Percentiles rank a stretch among this genome's conserved stretches.
Evolutionary conservation across 768 basidiomycete species (phyloP).

Genomic region (Vishniacozyma victoriae): DNA sequence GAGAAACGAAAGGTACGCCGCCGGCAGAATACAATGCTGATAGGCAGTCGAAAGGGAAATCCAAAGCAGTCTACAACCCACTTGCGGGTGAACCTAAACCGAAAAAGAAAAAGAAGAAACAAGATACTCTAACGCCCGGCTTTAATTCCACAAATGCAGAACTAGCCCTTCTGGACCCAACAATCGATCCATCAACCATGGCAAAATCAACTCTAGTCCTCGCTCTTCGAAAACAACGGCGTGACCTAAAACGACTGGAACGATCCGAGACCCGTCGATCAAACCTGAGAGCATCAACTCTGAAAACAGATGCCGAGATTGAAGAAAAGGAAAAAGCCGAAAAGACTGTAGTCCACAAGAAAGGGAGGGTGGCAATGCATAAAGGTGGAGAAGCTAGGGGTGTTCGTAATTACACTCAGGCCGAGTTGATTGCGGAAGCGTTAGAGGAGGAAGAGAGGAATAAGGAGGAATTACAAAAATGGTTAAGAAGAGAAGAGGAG

Average conservation of each 20-base stretch:
- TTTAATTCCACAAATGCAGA: not conserved
- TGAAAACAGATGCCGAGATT: constrained; percentile 32
- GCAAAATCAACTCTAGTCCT: constrained; percentile 36
- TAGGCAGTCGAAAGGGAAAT: constrained; percentile 36
- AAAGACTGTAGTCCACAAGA: constrained; percentile 12
- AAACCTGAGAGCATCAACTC: constrained; percentile 31
- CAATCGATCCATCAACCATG: constrained; percentile 24
- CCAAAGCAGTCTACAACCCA: constrained; percentile 29
- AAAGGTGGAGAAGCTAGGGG: constrained; percentile 30
- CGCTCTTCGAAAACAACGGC: constrained; percentile 27
- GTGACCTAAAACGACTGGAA: constrained; percentile 24
- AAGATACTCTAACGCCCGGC: not conserved
- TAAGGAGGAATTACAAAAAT: constrained; percentile 34
- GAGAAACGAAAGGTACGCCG: constrained; percentile 38
- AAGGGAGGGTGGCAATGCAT: constrained; percentile 27
- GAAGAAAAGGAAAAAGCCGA: constrained; percentile 17
- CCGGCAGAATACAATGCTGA: too few relatives aligned
- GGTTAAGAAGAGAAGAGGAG: constrained; percentile 43
- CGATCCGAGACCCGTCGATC: constrained; percentile 32
- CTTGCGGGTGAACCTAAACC: constrained; percentile 12
- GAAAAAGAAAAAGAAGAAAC: constrained; percentile 6
- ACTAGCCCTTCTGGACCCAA: constrained; percentile 4
- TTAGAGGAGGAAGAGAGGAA: constrained; percentile 44
- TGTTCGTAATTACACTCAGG: constrained; percentile 32
- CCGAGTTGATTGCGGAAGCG: constrained; percentile 41